Conservation (phyloP, 2,329 filamentous ascomycete species). For the Colletotrichum liriopes region DNA sequence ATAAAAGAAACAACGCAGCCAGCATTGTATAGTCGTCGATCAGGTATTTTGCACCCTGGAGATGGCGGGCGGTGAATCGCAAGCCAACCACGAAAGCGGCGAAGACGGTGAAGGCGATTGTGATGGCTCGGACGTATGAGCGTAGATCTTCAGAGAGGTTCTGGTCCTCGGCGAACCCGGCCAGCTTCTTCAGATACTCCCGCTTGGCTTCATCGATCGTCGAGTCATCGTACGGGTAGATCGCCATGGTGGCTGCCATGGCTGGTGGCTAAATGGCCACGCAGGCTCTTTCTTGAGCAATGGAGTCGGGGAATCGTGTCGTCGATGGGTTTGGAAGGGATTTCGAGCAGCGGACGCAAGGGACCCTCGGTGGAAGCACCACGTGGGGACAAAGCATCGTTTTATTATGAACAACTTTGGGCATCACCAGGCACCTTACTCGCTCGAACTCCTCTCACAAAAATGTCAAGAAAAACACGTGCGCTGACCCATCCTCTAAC, state of each 20-base stretch:
- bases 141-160: constrained; percentile 32
- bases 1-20: constrained; percentile 16
- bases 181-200: constrained; percentile 36
- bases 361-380: background rate
- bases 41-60: constrained; percentile 32
- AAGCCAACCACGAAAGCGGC: constrained; percentile 34
- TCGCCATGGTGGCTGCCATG: constrained; percentile 29
- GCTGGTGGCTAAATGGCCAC: constrained; percentile 28
- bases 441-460: background rate
- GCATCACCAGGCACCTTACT: background rate
- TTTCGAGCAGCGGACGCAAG: constrained; percentile 18
- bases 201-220: constrained; percentile 29
- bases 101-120: constrained; percentile 37
- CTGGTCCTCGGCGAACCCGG: constrained; percentile 31
- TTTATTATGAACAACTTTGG: constrained; percentile 20
- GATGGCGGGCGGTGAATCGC: constrained; percentile 34
- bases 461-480: constrained; percentile 21
- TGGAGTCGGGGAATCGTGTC: constrained; percentile 12
- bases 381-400: constrained; percentile 28
- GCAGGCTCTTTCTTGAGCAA: constrained; percentile 22
- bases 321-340: constrained; percentile 8
- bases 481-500: background rate
- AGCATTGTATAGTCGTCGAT: constrained; percentile 41
- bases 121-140: constrained; percentile 31
- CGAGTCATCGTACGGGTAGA: constrained; percentile 36